Evolutionary conservation across 371 early-diverging fungal species (phyloP), one percentile per base, ranked within the genome.

Genomic region (Basidiobolus meristosporus): DNA sequence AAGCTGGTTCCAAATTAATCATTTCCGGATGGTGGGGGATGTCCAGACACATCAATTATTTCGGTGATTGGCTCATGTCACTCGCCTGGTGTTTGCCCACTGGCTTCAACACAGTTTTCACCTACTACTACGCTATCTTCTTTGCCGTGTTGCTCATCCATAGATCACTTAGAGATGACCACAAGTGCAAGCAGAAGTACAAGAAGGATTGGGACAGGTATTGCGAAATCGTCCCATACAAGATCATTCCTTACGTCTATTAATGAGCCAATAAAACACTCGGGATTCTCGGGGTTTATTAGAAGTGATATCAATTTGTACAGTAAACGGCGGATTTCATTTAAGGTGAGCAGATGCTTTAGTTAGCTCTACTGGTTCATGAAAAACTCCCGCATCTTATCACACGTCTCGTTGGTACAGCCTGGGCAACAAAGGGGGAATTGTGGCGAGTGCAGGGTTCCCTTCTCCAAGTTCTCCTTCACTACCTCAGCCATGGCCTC

Each of bases 21-120:
- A 71, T 73, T 22, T 66, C 66, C 30, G 90, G 96, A 9, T 95
- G 92, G 91, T 93, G 91, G 85, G 91, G 90, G 3, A 60, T 63
- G 18, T 77, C 90, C 7, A 62, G 90, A 31, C 86, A 95, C 50
- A 82, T 91, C 48, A 90, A 95, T 56, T 95, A 95, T 60, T 56
- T 82, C 34, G 88, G 48, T 23, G 52, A 48, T 38, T 52, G 45
- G 48, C 17, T 47, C 1, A 43, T 47, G 37, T 26, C 45, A 16
- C 39, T 45, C 16, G 35, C 48, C 18, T 43, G 44, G 41, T 52
- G 52, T 38, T 19, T 47, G n/a, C 42, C 48, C 28, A 46, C 66
- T 40, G 82, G 82, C 37, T 73, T 82, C 45, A 62, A 50, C 31
- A 67, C 77, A 16, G 59, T 73, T 31, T 62, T 96, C 35, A 86